These are phyloP conservation scores for Trametes pubescens DNA, from an alignment of 1,284 basidiomycete genomes.

Conservation along the genomic window DNA sequence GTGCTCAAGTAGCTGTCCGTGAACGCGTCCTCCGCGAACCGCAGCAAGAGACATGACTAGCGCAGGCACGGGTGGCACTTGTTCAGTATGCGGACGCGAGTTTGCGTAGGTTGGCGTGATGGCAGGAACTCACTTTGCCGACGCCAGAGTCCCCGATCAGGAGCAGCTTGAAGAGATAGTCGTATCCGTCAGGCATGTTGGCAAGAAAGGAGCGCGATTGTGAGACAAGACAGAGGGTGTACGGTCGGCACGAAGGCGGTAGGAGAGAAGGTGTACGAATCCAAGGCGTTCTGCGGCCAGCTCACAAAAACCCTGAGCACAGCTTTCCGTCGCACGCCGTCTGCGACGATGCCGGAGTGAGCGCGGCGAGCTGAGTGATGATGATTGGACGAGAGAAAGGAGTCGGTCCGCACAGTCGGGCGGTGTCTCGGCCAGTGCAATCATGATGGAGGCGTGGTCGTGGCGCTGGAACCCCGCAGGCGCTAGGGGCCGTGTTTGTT, in stretches of 20 bases:
- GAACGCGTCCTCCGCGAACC: slow-evolving; percentile 99
- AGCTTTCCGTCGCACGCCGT: slow-evolving; percentile 11
- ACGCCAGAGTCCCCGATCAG: slow-evolving; percentile 95
- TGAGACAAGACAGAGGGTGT: background rate
- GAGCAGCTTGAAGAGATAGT: slow-evolving; percentile 96
- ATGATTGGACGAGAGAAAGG: slow-evolving; percentile 14
- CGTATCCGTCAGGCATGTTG: slow-evolving; percentile 91
- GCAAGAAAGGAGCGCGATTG: slow-evolving; percentile 1
- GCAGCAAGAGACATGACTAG: slow-evolving; percentile 96
- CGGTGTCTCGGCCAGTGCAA: slow-evolving; percentile 2
- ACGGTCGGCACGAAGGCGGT: background rate
- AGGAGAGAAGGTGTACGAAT: background rate
- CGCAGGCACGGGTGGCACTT: background rate
- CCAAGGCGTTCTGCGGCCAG: slow-evolving; percentile 16
- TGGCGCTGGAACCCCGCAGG: slow-evolving; percentile 13
- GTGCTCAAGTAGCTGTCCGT: slow-evolving; percentile 99
- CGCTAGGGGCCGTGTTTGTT: slow-evolving; percentile 22
- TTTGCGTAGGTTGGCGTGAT: slow-evolving; percentile 18
- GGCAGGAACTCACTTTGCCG: slow-evolving; percentile 74
- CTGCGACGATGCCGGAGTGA: slow-evolving; percentile 15
- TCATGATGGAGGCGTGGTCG: slow-evolving; percentile 24
- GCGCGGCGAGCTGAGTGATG: slow-evolving; percentile 9
- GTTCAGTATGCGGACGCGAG: background rate
- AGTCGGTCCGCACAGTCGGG: slow-evolving; percentile 1
- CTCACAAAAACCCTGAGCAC: slow-evolving; percentile 25